Base-by-base conservation (phyloP, 2,329 filamentous ascomycete species). In the Trichoderma guizhouense region DNA sequence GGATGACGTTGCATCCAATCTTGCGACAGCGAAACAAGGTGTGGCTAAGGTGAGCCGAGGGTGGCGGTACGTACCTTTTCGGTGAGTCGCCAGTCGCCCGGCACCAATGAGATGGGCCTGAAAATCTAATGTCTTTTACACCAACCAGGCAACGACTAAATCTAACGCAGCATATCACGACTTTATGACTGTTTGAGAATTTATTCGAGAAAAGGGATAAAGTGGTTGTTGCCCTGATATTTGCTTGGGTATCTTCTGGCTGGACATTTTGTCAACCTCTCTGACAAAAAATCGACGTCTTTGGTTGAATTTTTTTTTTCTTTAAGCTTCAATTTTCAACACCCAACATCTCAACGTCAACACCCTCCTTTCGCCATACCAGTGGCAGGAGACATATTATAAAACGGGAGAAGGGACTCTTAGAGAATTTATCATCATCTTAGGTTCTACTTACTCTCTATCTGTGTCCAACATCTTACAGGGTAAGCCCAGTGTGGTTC, bases 1-100 rank as follows among this genome's bases (percentile, higher is more conserved):
- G 70, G 72, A 72, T 73, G 72, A 72, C 70, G 72, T 73, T 73
- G 65, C 69, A 63, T 14, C 26, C 47, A 65, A 26, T 70, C 43
- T 71, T 58, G 65, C 65, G 65, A 64, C 60, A 32, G 66, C 60
- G 61, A 70, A 57, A 43, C 61, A 66, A 69, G 66, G 69, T 71
- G 69, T 71, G 69, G 69, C 60, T 24, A 47, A 64, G 69, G 61
- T 64, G 60, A 57, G 60, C 15, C 34, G 24, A 63, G 60, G 36
- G 28, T 26, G 14, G 26, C 15, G 61, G 71, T 72, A 72, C 71
- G 71, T 72, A 72, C 66, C 51, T 36, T 9, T 34, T 66, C 66
- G 39, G 71, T 63, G 71, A 69, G 39, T 7, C n/a, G 55, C 60
- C 64, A 24, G 32, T 32, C 5, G 21, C 58, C 24, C 26, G 15